phyloP scores from a whole-genome alignment of 768 basidiomycete genomes.

The Lyophyllum semitale region DNA sequence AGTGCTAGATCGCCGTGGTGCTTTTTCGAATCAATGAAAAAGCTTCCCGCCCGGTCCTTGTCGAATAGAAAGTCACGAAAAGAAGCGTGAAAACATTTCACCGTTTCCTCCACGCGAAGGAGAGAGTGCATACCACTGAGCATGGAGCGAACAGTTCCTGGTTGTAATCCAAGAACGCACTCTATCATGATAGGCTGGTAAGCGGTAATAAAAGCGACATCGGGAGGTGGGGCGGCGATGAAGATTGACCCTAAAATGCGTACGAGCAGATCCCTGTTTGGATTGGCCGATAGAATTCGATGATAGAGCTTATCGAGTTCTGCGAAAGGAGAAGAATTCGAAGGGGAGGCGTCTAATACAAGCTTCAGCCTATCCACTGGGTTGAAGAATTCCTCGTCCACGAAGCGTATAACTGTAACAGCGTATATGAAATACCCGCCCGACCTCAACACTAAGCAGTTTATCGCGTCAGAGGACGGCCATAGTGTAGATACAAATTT shows the following conservation, averaged over 20 bases:
- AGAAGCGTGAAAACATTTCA: background rate
- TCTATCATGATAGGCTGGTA: background rate
- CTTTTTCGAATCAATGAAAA: background rate
- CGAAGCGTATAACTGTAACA: background rate
- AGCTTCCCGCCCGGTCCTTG: background rate
- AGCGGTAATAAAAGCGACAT: background rate
- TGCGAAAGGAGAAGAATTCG: background rate
- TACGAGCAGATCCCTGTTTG: background rate
- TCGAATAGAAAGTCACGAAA: constrained; percentile 2
- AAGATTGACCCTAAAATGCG: background rate
- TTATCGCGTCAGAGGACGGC: background rate
- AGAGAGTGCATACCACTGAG: constrained; percentile 3
- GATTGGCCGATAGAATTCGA: background rate
- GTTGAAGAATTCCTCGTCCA: background rate
- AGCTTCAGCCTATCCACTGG: background rate
- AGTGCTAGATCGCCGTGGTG: background rate
- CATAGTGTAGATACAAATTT: background rate
- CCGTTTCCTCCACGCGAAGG: background rate
- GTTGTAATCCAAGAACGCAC: background rate
- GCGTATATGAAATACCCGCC: constrained; percentile 7
- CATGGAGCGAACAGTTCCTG: background rate
- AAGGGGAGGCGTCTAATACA: background rate
- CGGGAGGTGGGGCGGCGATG: background rate
- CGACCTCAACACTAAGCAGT: background rate
- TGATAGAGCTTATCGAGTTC: constrained; percentile 3